These are phyloP conservation scores for Aegilops longissima DNA, from an alignment of 176 grass and related monocot species.

Conservation along the genomic window DNA sequence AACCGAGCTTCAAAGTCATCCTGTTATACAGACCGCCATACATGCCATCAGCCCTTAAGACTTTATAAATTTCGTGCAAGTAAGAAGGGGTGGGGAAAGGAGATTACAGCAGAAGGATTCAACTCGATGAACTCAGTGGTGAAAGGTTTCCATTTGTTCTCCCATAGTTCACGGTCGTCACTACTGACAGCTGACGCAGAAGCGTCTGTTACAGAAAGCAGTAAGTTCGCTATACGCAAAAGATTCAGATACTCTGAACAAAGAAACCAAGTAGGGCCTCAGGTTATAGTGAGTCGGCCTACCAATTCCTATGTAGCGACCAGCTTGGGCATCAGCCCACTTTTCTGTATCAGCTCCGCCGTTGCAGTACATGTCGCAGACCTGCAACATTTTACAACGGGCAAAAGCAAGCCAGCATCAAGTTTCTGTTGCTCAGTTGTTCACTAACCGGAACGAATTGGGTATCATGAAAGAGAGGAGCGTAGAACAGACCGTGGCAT, in stretches of 20 bases:
- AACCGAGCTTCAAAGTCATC: conserved; percentile 60
- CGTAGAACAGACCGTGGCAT: conserved; percentile 57
- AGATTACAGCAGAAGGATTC: conserved; percentile 66
- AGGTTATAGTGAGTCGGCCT: background rate
- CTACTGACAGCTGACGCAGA: conserved; percentile 35
- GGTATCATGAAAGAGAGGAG: background rate
- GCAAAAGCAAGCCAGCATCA: background rate
- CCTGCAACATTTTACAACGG: conserved; percentile 39
- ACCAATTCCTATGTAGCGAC: conserved; percentile 87
- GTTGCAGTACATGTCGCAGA: conserved; percentile 80
- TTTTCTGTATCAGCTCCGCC: conserved; percentile 51
- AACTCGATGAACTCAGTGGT: conserved; percentile 61
- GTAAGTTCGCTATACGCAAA: background rate
- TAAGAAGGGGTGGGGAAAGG: background rate
- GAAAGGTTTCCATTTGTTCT: conserved; percentile 66
- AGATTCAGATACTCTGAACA: background rate
- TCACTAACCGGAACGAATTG: background rate
- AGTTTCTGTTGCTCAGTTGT: background rate
- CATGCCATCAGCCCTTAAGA: conserved; percentile 20
- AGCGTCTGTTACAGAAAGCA: conserved; percentile 36
- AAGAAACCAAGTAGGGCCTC: background rate
- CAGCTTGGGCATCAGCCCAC: conserved; percentile 79
- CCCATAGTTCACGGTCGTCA: conserved; percentile 67
- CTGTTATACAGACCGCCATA: conserved; percentile 32
- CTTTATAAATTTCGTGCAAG: background rate